A percentile compares a stretch with the other conserved stretches of the same genome.
phyloP scores from a whole-genome alignment of 2,329 filamentous ascomycete genomes.

The Penicillium fuscoglaucum region DNA sequence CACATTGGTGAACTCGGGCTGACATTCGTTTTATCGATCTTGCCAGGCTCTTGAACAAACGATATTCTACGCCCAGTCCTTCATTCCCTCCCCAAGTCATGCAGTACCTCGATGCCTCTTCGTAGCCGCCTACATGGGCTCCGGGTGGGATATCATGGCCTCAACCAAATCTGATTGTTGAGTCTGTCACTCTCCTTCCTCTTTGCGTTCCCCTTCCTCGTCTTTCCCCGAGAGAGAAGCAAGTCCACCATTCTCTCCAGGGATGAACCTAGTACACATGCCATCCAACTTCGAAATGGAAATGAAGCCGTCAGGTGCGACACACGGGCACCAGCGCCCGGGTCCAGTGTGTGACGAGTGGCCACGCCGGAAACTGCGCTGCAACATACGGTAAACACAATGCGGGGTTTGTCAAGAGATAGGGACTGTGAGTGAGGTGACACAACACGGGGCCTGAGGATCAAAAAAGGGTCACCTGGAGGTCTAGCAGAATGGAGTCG shows the following conservation, averaged over 20 bases:
- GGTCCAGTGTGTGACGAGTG: slow-evolving; percentile 36
- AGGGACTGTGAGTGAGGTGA: slow-evolving; percentile 17
- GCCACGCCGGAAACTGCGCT: slow-evolving; percentile 58
- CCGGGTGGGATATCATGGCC: not conserved
- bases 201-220: too few relatives aligned
- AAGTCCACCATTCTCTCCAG: not conserved
- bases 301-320: not conserved
- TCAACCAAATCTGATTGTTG: not conserved
- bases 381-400: slow-evolving; percentile 55
- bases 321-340: slow-evolving; percentile 6
- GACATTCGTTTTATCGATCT: not conserved
- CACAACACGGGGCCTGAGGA: slow-evolving; percentile 14
- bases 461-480: slow-evolving; percentile 26
- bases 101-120: too few relatives aligned
- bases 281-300: not conserved
- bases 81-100: not conserved
- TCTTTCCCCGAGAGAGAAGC: not conserved
- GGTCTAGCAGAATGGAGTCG: slow-evolving; percentile 12
- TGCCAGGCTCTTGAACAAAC: not conserved
- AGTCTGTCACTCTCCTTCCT: not conserved
- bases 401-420: slow-evolving; percentile 37
- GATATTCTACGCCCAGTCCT: not conserved
- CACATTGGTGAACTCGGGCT: not conserved
- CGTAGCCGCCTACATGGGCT: not conserved
- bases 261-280: not conserved